Base-by-base conservation (phyloP, 129 eudicot genomes). In the Flaveria brownii region DNA sequence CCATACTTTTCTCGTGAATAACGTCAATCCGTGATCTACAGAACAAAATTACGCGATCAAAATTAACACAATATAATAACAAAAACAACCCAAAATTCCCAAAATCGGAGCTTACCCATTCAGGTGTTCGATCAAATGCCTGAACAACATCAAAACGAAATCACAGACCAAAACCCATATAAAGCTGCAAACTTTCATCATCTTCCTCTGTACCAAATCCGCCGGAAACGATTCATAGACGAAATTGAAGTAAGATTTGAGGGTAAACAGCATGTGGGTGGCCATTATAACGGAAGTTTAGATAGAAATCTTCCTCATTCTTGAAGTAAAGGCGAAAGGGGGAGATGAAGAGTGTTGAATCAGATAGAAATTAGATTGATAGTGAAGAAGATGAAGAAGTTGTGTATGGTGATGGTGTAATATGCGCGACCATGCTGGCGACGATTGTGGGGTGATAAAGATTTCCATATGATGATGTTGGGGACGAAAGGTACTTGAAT, bases 311-410 rank as follows among this genome's bases (percentile, higher is more conserved):
- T 72, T 66, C 62, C 61, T 66, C 87, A 81, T 76, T 60, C 7
- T 46, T 62, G 13, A 90, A 81, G 89, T 71, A 87, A 87, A 89
- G 88, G 72, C 30, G 47, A 74, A 72, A 81, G 82, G 39, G 43
- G 49, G 69, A 11, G 66, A 45, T 11, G 70, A 14, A 47, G 62
- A 71, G 82, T 79, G 56, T 9, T 76, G 64, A 60, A 68, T 72
- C 66, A 76, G 71, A 79, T 36, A 5, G 41, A 36, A 36, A 36
- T 36, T 36, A 36, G 41, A 36, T 36, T 36, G 80, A 68, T 78
- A 6, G 17, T 15, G 28, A n/a, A 45, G 77, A 20, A 59, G 73
- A 45, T 2, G 55, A 50, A 50, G 55, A 12, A 14, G 16, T 11
- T 50, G 55, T 3, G 16, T 13, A 14, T 50, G 55, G 16, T 50